phyloP scores from a whole-genome alignment of 2,329 filamentous ascomycete species.

The Westerdykella ornata region DNA sequence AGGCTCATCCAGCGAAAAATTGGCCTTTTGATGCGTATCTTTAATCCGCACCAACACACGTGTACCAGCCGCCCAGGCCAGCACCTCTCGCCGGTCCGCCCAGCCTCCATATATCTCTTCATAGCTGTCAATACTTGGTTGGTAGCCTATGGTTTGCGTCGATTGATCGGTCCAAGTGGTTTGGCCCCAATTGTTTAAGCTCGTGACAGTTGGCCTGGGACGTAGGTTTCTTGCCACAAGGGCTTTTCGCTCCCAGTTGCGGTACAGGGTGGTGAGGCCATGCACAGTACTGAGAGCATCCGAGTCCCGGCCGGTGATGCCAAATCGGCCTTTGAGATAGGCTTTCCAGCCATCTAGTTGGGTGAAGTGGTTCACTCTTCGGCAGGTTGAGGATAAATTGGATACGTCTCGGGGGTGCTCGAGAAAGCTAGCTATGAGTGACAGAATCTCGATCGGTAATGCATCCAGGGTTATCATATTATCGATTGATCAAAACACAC shows the following conservation, averaged over 20 bases:
- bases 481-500: neutral
- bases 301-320: constrained; percentile 12
- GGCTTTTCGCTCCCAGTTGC: constrained; percentile 52
- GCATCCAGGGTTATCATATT: constrained; percentile 19
- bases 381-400: constrained; percentile 19
- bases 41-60: constrained; percentile 49
- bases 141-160: constrained; percentile 53
- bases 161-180: constrained; percentile 38
- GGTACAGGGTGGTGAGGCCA: constrained; percentile 50
- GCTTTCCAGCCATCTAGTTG: constrained; percentile 33
- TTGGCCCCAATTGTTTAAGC: constrained; percentile 28
- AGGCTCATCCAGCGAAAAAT: constrained; percentile 14
- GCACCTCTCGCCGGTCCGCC: constrained; percentile 47
- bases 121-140: constrained; percentile 53
- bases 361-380: constrained; percentile 19
- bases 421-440: constrained; percentile 24
- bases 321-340: constrained; percentile 27
- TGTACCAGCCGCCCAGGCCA: constrained; percentile 56
- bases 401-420: constrained; percentile 24
- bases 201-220: constrained; percentile 35
- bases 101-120: constrained; percentile 41
- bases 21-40: constrained; percentile 33
- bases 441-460: constrained; percentile 32
- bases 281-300: constrained; percentile 41
- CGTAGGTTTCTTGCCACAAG: constrained; percentile 50